Conservation (phyloP, 148 eudicot species). For the Suaeda aralocaspica region DNA sequence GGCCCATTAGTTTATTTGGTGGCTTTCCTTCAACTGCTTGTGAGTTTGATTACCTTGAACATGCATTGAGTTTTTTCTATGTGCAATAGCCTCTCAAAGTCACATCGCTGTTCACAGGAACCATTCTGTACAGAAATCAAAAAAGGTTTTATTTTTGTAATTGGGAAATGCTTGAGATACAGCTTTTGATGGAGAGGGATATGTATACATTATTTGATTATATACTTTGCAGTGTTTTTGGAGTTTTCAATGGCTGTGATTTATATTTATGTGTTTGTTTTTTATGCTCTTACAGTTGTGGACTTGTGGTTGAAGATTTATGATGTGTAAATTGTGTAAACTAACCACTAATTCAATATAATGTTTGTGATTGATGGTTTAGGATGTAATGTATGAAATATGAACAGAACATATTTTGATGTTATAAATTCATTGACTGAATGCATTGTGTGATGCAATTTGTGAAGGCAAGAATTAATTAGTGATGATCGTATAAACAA, state of each 20-base stretch:
- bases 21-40: slow-evolving; percentile 95
- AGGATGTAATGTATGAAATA: not conserved
- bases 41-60: slow-evolving; percentile 36
- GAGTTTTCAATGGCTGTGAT: not conserved
- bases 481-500: not conserved
- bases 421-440: not conserved
- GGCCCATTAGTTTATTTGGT: slow-evolving; percentile 77
- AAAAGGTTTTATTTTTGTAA: not conserved
- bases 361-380: too few species aligned
- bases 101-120: not conserved
- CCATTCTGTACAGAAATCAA: not conserved
- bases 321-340: not conserved
- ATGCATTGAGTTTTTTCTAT: not conserved
- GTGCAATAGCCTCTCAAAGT: not conserved
- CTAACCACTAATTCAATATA: too few species aligned
- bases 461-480: not conserved
- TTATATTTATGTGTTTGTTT: not conserved
- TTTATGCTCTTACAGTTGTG: not conserved
- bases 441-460: not conserved
- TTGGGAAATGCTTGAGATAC: not conserved
- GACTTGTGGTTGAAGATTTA: not conserved
- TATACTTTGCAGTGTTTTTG: not conserved
- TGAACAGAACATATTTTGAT: not conserved
- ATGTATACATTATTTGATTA: not conserved
- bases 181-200: not conserved